These are phyloP conservation scores for Dalechampia spathulata DNA, from an alignment of 441 rosid species.

Conservation along the genomic window DNA sequence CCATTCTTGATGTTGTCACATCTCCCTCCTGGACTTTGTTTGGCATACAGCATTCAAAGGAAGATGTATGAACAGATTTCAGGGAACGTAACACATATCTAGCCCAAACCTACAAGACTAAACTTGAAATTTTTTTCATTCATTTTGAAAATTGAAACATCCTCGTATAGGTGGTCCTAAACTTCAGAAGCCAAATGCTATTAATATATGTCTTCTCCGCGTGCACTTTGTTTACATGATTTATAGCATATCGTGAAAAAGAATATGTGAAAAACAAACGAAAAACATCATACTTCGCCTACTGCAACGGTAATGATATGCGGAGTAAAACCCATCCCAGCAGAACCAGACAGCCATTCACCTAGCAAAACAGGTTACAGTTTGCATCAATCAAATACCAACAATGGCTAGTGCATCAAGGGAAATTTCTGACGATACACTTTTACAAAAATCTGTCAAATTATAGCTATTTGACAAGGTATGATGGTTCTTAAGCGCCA, in stretches of 20 bases:
- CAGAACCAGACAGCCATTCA: conserved; percentile 66
- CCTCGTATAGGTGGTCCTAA: background rate
- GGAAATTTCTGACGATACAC: background rate
- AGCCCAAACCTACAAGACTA: background rate
- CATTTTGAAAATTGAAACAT: background rate
- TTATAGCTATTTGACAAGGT: background rate
- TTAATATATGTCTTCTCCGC: no score
- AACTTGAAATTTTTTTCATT: background rate
- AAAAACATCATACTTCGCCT: conserved; percentile 68
- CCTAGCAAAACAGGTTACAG: conserved; percentile 47
- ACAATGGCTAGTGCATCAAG: conserved; percentile 5
- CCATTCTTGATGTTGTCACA: background rate
- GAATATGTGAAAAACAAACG: no score
- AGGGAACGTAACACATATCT: background rate
- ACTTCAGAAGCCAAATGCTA: background rate
- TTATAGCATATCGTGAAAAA: no score
- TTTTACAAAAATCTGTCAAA: background rate
- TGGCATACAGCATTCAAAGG: background rate
- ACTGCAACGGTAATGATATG: conserved; percentile 70
- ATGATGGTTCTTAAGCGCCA: background rate
- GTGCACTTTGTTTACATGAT: no score
- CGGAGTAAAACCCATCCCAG: conserved; percentile 92
- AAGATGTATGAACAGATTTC: background rate
- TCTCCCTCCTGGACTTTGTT: background rate
- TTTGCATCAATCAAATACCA: conserved; percentile 15